phyloP scores from a whole-genome alignment of 495 filamentous ascomycete genomes.

The Tuber umbilicatum region DNA sequence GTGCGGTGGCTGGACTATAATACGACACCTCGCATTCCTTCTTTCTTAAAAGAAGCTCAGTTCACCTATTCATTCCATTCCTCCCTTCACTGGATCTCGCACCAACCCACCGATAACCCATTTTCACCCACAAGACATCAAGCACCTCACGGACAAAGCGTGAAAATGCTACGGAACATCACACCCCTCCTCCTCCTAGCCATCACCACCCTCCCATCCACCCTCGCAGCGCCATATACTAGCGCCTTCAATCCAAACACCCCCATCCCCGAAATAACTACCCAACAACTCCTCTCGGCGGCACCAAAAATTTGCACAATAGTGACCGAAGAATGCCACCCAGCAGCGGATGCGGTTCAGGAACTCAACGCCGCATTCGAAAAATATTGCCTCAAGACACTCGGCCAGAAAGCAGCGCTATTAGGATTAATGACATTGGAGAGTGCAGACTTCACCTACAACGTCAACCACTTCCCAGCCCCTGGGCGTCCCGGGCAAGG shows the following conservation, averaged over 20 bases:
- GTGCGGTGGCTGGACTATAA: neutral
- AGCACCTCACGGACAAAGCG: neutral
- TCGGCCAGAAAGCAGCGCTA: conserved; percentile 58
- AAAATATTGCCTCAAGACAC: conserved; percentile 51
- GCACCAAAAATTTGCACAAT: neutral
- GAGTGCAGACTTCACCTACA: conserved; percentile 60
- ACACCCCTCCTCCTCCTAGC: neutral
- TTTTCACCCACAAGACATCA: neutral
- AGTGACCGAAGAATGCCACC: conserved; percentile 12
- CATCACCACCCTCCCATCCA: neutral
- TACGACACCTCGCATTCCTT: neutral
- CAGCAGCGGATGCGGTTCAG: neutral
- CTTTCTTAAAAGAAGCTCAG: neutral
- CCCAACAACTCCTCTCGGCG: neutral
- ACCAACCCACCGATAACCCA: neutral
- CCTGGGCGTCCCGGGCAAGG: conserved; percentile 65
- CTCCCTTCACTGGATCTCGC: too few relatives aligned
- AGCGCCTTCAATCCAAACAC: neutral
- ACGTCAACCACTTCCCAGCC: conserved; percentile 57
- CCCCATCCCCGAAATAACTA: neutral
- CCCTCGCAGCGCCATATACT: neutral
- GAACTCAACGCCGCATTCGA: conserved; percentile 50
- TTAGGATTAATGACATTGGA: conserved; percentile 63
- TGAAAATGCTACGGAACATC: neutral
- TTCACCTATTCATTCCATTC: neutral